Evolutionary conservation across 164 flowering plant species (phyloP), one percentile per base, ranked within the genome.

Genomic region (Dillenia turbinata): DNA sequence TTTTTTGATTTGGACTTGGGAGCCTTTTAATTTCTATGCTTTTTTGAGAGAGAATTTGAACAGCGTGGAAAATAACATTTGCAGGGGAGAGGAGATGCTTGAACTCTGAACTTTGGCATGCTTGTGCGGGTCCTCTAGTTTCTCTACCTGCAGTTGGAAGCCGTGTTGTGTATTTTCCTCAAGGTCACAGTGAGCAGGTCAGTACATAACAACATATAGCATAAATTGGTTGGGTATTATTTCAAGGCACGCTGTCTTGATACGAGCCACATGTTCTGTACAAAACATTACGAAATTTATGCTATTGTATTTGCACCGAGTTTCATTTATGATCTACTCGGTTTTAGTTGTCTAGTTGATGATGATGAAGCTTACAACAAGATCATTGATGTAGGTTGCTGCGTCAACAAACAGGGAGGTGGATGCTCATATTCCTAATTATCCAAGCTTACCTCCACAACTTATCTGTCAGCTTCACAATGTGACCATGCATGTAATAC

Each of bases 41-140:
- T 46, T 2, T 56, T 57, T 5, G 9, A 26, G 7, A 12, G n/a
- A 22, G 8, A 26, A 12, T 60, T 49, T 13, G 52, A 22, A 52
- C 48, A 15, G 57, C 13, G 14, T 47, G 64, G 13, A 50, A 57
- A 54, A 53, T 54, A 12, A 47, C 12, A 56, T 57, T 72, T 68
- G 56, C 81, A 89, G 97, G 86, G 68, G 96, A 91, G 61, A 87
- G 74, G 77, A 74, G 83, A 72, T 83, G 79, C 62, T 71, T 87
- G 60, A 89, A 92, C 70, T 92, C 96, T 53, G 97, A 92, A 69
- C 96, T 92, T 17, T 92, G 97, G 97, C 97, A 92, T 79, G 97
- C 97, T 22, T 92, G 97, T 79, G 97, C 97, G 44, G 97, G 97
- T 44, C 97, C 97, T 71, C 96, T 92, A 63, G 96, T 92, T 65